These are phyloP conservation scores for Picea abies DNA, from an alignment of 83 land plant genomes.

Conservation along the genomic window DNA sequence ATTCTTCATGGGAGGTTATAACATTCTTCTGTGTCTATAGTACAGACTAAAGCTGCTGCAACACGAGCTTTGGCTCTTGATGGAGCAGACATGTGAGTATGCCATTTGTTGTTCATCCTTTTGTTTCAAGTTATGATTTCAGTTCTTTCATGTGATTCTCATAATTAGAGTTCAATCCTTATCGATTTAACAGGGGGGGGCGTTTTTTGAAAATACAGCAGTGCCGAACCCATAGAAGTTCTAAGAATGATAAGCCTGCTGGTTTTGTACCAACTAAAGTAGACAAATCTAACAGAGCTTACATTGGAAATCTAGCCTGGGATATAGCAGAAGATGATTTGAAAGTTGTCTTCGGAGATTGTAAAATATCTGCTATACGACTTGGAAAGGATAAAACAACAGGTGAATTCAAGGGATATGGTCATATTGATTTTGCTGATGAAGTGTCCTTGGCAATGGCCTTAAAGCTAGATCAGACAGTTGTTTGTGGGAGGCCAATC, in stretches of 20 bases:
- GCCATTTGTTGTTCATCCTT: background rate
- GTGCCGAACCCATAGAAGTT: conserved; percentile 38
- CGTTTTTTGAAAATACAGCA: conserved; percentile 66
- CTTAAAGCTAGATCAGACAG: conserved; percentile 67
- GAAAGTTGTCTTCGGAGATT: conserved; percentile 61
- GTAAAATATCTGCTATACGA: conserved; percentile 65
- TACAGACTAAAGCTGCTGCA: conserved; percentile 94
- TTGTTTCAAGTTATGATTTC: background rate
- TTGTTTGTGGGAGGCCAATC: conserved; percentile 76
- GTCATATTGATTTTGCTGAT: conserved; percentile 89
- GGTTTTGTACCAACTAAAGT: conserved; percentile 56
- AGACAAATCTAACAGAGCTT: conserved; percentile 82
- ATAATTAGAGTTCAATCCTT: background rate
- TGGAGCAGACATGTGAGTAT: conserved; percentile 95
- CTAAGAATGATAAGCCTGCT: conserved; percentile 28
- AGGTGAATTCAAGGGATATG: conserved; percentile 84
- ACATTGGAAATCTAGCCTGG: conserved; percentile 93
- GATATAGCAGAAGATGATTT: conserved; percentile 84
- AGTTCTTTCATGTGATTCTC: conserved; percentile 4
- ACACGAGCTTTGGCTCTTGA: conserved; percentile 85
- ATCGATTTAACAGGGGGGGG: conserved; percentile 70
- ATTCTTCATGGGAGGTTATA: background rate
- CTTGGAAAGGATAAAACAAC: conserved; percentile 78
- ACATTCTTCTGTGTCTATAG: conserved; percentile 11
- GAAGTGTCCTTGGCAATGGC: conserved; percentile 70